Conservation (phyloP, 306 rosid species). For the Crataegus laevigata region DNA sequence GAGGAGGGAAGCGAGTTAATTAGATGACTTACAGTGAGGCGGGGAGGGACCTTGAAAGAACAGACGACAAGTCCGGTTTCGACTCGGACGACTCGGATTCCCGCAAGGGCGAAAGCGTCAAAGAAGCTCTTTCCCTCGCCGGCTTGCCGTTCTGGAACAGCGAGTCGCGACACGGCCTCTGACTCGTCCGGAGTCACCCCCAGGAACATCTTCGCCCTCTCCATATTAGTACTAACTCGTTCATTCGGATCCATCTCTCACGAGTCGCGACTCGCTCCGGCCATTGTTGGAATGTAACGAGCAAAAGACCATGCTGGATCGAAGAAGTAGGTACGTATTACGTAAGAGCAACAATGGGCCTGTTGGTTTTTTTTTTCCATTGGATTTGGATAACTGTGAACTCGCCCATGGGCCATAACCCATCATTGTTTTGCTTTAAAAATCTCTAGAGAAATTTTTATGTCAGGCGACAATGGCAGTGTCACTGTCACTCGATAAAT, state of each 20-base stretch:
- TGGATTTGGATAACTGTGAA: not conserved
- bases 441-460: no score
- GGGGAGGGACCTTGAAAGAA: conserved; percentile 61
- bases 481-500: no score
- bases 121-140: conserved; percentile 37
- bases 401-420: not conserved
- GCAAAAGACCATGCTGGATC: not conserved
- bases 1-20: not conserved
- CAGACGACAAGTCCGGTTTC: conserved; percentile 61
- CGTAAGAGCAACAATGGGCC: no score
- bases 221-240: conserved; percentile 10
- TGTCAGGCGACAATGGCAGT: no score
- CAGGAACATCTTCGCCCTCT: conserved; percentile 33
- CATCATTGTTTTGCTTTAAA: not conserved
- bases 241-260: conserved; percentile 6
- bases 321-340: no score
- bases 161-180: conserved; percentile 35
- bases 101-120: conserved; percentile 42
- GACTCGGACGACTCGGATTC: conserved; percentile 65
- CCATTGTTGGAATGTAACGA: not conserved
- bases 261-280: not conserved
- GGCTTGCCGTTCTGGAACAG: conserved; percentile 20
- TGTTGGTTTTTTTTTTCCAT: not conserved
- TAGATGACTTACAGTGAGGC: conserved; percentile 23
- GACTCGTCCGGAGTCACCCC: conserved; percentile 32